Conservation (phyloP, 352 stramenopile genomes). For the Plasmopara halstedii region DNA sequence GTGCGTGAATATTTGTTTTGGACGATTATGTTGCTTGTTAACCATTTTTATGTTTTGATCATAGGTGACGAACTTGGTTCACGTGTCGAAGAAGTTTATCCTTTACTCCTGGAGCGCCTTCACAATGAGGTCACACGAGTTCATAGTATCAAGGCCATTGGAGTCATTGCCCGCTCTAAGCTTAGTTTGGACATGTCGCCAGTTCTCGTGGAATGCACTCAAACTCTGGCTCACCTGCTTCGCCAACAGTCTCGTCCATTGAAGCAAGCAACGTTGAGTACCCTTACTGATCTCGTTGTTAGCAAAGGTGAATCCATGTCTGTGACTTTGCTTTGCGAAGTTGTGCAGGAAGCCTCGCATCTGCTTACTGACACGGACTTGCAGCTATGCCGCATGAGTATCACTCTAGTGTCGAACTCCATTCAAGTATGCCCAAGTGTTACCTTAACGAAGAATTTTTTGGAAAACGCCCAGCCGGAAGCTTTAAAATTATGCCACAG, state of each 20-base stretch:
- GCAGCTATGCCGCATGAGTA: constrained; percentile 92
- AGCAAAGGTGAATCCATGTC: constrained; percentile 65
- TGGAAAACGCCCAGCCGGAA: constrained; percentile 66
- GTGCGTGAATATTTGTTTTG: constrained; percentile 12
- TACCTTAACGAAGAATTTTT: constrained; percentile 47
- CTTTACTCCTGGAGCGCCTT: constrained; percentile 92
- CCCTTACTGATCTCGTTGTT: constrained; percentile 87
- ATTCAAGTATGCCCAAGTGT: constrained; percentile 57
- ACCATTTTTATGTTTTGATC: constrained; percentile 6
- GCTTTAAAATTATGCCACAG: constrained; percentile 87
- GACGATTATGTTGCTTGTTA: constrained; percentile 2
- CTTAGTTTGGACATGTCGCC: constrained; percentile 85
- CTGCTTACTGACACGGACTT: constrained; percentile 95
- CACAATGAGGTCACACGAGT: constrained; percentile 98
- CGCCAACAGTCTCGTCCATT: constrained; percentile 92
- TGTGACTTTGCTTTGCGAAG: constrained; percentile 74
- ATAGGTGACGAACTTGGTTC: constrained; percentile 72
- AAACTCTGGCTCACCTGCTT: constrained; percentile 87
- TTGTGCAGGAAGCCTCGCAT: constrained; percentile 86
- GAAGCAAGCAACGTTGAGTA: constrained; percentile 91
- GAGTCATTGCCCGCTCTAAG: constrained; percentile 81
- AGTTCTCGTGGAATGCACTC: constrained; percentile 85
- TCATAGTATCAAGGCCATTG: constrained; percentile 94
- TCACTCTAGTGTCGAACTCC: constrained; percentile 81
- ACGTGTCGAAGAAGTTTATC: constrained; percentile 81